Evolutionary conservation across 2,329 filamentous ascomycete genomes (phyloP).

Genomic region (Aspergillus arachidicola): DNA sequence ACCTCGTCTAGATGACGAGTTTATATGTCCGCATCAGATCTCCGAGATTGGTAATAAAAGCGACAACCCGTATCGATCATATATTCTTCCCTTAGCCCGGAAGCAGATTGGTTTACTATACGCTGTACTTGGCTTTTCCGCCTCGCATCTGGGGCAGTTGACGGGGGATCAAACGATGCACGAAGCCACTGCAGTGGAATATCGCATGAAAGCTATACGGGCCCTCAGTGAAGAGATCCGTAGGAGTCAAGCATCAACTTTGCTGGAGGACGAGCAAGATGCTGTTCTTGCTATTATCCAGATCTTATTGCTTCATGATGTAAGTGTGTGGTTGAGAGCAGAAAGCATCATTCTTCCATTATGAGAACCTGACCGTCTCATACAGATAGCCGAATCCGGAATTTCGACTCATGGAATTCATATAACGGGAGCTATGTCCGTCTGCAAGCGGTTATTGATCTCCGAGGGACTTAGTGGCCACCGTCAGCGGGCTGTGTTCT

Average conservation of each 20-base stretch:
- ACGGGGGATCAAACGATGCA: constrained; percentile 23
- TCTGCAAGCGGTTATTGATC: constrained; percentile 31
- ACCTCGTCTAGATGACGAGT: constrained; percentile 25
- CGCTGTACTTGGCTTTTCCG: constrained; percentile 31
- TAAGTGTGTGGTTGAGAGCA: constrained; percentile 16
- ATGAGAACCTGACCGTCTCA: background rate
- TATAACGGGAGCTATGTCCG: constrained; percentile 36
- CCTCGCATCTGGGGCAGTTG: constrained; percentile 30
- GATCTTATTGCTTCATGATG: constrained; percentile 35
- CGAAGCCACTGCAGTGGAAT: constrained; percentile 30
- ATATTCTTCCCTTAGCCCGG: constrained; percentile 32
- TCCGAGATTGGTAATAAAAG: constrained; percentile 23
- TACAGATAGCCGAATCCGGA: constrained; percentile 35
- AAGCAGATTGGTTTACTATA: constrained; percentile 32
- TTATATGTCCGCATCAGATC: constrained; percentile 35
- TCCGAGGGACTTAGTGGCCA: constrained; percentile 24
- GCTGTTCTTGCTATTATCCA: constrained; percentile 33
- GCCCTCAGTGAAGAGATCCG: constrained; percentile 28
- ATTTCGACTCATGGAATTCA: constrained; percentile 35
- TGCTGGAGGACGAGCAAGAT: constrained; percentile 31
- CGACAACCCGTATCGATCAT: constrained; percentile 33
- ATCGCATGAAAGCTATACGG: constrained; percentile 32
- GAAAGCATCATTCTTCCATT: background rate
- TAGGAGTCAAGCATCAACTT: constrained; percentile 26
- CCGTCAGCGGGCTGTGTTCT: constrained; percentile 32